A percentile compares a stretch with the other conserved stretches of the same genome.
Evolutionary conservation across 176 grass and related monocot species (phyloP).

Genomic region (Carex pumila): DNA sequence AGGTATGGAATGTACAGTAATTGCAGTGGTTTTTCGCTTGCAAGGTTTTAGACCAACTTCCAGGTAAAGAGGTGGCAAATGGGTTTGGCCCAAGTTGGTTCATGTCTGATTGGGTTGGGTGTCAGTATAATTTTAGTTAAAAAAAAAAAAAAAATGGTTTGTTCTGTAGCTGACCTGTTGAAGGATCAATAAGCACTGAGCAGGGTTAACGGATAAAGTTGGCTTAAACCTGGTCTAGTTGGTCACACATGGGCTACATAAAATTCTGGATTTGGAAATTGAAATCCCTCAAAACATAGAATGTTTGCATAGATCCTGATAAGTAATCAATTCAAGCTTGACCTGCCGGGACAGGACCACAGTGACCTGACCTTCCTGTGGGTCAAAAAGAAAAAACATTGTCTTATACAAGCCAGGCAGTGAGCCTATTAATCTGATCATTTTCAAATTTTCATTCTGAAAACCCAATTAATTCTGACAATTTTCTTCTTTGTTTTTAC

Average conservation of each 20-base stretch:
- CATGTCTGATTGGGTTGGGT: background rate
- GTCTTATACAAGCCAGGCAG: background rate
- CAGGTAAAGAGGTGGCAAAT: no score
- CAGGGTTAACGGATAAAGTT: background rate
- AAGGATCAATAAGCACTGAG: background rate
- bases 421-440: background rate
- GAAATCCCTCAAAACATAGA: background rate
- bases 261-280: background rate
- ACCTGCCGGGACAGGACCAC: background rate
- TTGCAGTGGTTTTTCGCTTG: background rate
- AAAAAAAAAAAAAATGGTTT: background rate
- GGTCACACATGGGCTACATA: background rate
- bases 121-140: background rate
- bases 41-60: no score
- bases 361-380: background rate
- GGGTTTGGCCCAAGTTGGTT: background rate
- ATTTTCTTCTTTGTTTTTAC: background rate
- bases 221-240: background rate
- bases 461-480: background rate
- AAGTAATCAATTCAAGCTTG: no score
- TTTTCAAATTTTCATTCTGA: background rate
- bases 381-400: background rate
- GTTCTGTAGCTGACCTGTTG: background rate
- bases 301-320: background rate
- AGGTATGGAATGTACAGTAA: constrained; percentile 32